Conservation (phyloP, 2,329 filamentous ascomycete species). For the Ilyonectria destructans region DNA sequence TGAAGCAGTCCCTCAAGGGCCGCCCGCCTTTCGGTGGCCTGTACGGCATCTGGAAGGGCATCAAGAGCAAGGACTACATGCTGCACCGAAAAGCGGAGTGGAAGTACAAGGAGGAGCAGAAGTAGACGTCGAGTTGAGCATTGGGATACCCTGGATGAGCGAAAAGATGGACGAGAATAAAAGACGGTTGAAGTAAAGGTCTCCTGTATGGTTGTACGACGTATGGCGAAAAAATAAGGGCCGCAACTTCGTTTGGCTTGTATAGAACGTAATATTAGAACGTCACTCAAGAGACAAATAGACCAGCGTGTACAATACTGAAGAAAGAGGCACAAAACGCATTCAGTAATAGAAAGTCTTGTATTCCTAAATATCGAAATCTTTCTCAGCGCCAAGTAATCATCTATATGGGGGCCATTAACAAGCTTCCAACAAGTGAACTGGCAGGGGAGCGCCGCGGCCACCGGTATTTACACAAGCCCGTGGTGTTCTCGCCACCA, state of each 20-base stretch:
- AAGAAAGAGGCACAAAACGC: background rate
- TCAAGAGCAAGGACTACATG: slow-evolving; percentile 71
- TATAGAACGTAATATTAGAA: background rate
- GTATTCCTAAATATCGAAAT: slow-evolving; percentile 43
- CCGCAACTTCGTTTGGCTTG: background rate
- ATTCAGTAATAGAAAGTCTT: slow-evolving; percentile 40
- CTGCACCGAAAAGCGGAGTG: slow-evolving; percentile 69
- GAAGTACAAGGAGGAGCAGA: slow-evolving; percentile 63
- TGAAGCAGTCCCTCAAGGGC: slow-evolving; percentile 63
- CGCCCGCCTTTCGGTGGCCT: slow-evolving; percentile 72
- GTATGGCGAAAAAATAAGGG: background rate
- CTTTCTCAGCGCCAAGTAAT: slow-evolving; percentile 41
- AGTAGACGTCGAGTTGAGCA: slow-evolving; percentile 31
- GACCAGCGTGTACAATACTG: slow-evolving; percentile 23
- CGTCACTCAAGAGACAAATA: background rate
- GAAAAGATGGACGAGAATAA: slow-evolving; percentile 1
- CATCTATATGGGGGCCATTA: slow-evolving; percentile 39
- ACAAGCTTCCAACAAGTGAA: slow-evolving; percentile 41
- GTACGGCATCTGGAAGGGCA: slow-evolving; percentile 73
- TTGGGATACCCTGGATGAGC: slow-evolving; percentile 39
- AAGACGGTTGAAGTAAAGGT: background rate
- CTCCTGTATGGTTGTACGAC: background rate
- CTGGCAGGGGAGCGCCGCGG: slow-evolving; percentile 35
- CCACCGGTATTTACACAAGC: slow-evolving; percentile 48
- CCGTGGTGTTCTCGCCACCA: slow-evolving; percentile 30